A percentile compares a stretch with the other conserved stretches of the same genome.
Evolutionary conservation across 2,329 filamentous ascomycete species (phyloP).

Genomic region (Pezicula carpinea): DNA sequence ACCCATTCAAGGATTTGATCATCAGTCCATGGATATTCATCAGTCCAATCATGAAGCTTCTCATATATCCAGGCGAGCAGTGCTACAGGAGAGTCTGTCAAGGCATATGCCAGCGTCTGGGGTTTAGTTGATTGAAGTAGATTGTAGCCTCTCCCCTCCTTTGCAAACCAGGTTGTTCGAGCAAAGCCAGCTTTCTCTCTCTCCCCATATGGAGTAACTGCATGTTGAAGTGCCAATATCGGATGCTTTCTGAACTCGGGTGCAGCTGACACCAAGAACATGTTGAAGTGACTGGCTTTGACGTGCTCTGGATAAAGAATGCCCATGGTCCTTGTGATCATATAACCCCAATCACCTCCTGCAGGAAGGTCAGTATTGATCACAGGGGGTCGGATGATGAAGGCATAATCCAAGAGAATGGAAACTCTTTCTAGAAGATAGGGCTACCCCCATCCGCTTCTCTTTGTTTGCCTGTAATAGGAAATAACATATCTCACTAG

Average conservation of each 20-base stretch:
- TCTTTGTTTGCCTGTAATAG: no score
- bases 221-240: slow-evolving; percentile 50
- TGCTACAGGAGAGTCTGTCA: slow-evolving; percentile 66
- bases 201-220: slow-evolving; percentile 47
- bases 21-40: slow-evolving; percentile 67
- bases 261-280: slow-evolving; percentile 38
- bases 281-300: slow-evolving; percentile 59
- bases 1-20: slow-evolving; percentile 76
- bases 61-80: slow-evolving; percentile 77
- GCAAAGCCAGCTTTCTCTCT: slow-evolving; percentile 41
- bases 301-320: slow-evolving; percentile 52
- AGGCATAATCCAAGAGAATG: neutral
- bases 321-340: slow-evolving; percentile 59
- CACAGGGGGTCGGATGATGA: no score
- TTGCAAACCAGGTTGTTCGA: slow-evolving; percentile 54
- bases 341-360: slow-evolving; percentile 58
- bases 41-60: slow-evolving; percentile 74
- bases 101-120: slow-evolving; percentile 65
- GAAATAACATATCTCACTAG: neutral
- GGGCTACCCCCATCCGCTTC: no score
- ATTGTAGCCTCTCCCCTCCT: slow-evolving; percentile 51
- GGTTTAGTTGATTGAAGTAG: slow-evolving; percentile 62
- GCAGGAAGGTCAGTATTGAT: neutral
- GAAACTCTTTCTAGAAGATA: no score
- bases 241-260: slow-evolving; percentile 50